A percentile compares a stretch with the other conserved stretches of the same genome.
Conservation (phyloP, 2,329 filamentous ascomycete genomes). For the Arthroderma uncinatum region DNA sequence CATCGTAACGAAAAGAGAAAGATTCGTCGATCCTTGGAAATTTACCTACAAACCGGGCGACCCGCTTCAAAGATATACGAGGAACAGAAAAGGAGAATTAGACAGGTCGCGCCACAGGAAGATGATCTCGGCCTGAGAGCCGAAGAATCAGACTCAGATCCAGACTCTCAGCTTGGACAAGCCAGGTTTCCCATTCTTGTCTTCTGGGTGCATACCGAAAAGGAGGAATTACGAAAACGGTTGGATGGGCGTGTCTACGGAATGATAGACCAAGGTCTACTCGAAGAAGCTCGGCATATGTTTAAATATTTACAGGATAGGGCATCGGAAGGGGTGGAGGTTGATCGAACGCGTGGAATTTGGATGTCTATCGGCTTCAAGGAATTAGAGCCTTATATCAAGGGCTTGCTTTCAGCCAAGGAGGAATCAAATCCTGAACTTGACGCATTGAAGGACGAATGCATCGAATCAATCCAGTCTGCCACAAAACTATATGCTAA, state of each 20-base stretch:
- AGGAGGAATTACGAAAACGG: constrained; percentile 54
- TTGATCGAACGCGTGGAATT: constrained; percentile 72
- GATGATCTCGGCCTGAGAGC: constrained; percentile 15
- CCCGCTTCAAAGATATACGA: constrained; percentile 78
- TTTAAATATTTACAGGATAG: constrained; percentile 38
- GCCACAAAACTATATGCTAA: constrained; percentile 82
- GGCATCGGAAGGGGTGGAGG: constrained; percentile 37
- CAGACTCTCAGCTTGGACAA: constrained; percentile 16
- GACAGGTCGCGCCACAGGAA: not conserved
- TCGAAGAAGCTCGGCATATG: constrained; percentile 51
- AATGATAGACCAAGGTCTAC: constrained; percentile 60
- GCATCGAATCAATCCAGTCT: constrained; percentile 64
- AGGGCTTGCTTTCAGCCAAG: constrained; percentile 29
- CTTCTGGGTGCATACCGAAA: constrained; percentile 77
- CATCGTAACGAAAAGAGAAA: constrained; percentile 88
- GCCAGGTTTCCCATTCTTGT: constrained; percentile 53
- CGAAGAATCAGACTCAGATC: constrained; percentile 3
- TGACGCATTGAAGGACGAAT: constrained; percentile 45
- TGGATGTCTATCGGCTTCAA: constrained; percentile 97
- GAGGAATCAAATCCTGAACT: constrained; percentile 32
- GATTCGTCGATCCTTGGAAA: constrained; percentile 79
- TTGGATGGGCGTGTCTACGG: constrained; percentile 69
- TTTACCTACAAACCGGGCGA: constrained; percentile 71
- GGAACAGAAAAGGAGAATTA: constrained; percentile 48
- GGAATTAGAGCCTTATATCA: constrained; percentile 66